Percentiles rank a stretch among this genome's conserved stretches.
Conservation (phyloP, 139 green algal species). For the Astrephomene gubernaculifera region DNA sequence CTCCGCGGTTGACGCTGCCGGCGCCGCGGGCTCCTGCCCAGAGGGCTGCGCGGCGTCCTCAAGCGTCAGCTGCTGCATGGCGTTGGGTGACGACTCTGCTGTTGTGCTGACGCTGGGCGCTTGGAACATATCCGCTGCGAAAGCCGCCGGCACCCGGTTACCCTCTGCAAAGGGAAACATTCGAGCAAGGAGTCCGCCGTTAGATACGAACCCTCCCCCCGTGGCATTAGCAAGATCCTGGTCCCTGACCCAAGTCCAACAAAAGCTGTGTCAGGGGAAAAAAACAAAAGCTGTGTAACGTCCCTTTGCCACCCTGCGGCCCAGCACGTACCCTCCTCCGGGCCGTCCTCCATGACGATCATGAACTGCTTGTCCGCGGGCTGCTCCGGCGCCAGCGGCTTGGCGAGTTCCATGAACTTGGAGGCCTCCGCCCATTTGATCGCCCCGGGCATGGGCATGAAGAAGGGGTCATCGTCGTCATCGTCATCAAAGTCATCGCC, state of each 20-base stretch:
- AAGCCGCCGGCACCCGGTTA: no score
- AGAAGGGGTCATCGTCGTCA: slow-evolving; percentile 63
- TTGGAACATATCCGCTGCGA: no score
- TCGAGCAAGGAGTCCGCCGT: no score
- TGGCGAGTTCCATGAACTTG: slow-evolving; percentile 58
- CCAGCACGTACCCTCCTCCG: slow-evolving; percentile 16
- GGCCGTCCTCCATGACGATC: slow-evolving; percentile 51
- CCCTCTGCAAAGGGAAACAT: no score
- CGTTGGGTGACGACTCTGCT: no score
- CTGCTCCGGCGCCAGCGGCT: slow-evolving; percentile 50
- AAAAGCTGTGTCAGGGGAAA: no score
- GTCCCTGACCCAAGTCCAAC: no score
- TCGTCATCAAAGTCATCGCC: slow-evolving; percentile 14
- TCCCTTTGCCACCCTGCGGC: neutral
- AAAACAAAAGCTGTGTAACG: no score
- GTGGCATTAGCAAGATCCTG: no score
- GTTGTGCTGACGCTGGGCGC: slow-evolving; percentile 3
- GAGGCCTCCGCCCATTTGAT: slow-evolving; percentile 56
- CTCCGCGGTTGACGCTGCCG: no score
- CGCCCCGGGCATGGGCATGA: slow-evolving; percentile 55
- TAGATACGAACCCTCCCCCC: no score
- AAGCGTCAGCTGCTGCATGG: neutral
- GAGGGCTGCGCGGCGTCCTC: neutral
- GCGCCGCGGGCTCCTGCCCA: no score
- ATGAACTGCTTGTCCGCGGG: slow-evolving; percentile 49